Evolutionary conservation across 371 early-diverging fungal genomes (phyloP).

Genomic region (Mortierella sp.): DNA sequence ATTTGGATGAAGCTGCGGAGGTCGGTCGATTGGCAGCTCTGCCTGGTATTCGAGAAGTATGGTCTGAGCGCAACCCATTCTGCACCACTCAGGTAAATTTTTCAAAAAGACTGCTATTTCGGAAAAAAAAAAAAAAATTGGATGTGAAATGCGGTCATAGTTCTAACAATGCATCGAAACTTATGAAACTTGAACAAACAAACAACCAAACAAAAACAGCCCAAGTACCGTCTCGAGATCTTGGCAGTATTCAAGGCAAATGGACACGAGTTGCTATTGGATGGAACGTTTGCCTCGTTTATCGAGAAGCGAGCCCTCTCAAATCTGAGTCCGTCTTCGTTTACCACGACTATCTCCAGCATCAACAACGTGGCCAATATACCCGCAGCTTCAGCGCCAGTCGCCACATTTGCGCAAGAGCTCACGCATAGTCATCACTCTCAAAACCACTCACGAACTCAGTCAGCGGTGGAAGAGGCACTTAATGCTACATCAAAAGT

Average conservation of each 20-base stretch:
- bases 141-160: too few species aligned
- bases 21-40: slow-evolving; percentile 68
- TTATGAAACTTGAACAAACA: too few species aligned
- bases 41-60: slow-evolving; percentile 70
- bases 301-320: slow-evolving; percentile 55
- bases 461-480: slow-evolving; percentile 16
- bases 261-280: slow-evolving; percentile 65
- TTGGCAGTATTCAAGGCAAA: slow-evolving; percentile 64
- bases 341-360: slow-evolving; percentile 43
- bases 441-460: slow-evolving; percentile 7
- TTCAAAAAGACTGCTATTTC: too few species aligned
- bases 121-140: background rate
- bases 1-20: slow-evolving; percentile 70
- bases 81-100: slow-evolving; percentile 62
- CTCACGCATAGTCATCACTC: slow-evolving; percentile 10
- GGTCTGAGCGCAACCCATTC: slow-evolving; percentile 75
- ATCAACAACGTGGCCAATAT: slow-evolving; percentile 55
- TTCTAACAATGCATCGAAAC: too few species aligned
- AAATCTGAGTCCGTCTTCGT: slow-evolving; percentile 38
- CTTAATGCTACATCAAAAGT: slow-evolving; percentile 15
- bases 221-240: slow-evolving; percentile 69
- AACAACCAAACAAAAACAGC: slow-evolving; percentile 30
- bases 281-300: slow-evolving; percentile 69
- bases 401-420: slow-evolving; percentile 47
- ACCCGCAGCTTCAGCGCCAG: slow-evolving; percentile 53